A percentile compares a stretch with the other conserved stretches of the same genome.
phyloP scores from a whole-genome alignment of 2,329 filamentous ascomycete species.

The Botrytis squamosa region DNA sequence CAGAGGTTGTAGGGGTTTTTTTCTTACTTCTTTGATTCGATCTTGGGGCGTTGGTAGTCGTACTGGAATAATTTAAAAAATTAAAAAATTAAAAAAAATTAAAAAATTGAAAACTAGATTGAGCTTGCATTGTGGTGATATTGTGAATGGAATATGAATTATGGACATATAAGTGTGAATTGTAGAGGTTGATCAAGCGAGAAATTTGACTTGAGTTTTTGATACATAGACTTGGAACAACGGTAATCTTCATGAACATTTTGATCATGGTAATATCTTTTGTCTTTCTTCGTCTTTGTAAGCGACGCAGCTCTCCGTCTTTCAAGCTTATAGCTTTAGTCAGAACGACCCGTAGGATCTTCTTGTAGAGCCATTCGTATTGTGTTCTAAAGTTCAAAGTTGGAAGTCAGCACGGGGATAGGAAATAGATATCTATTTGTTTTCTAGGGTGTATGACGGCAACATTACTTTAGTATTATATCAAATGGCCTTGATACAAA shows the following conservation, averaged over 20 bases:
- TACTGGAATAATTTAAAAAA: not conserved
- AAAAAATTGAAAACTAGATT: not conserved
- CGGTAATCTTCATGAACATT: fast-evolving
- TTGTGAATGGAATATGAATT: not conserved
- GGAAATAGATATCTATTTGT: not conserved
- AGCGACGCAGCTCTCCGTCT: no score
- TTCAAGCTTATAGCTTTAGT: not conserved
- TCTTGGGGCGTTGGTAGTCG: not conserved
- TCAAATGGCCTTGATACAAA: no score
- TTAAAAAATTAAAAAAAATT: not conserved
- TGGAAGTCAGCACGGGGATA: not conserved
- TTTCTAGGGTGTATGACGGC: not conserved
- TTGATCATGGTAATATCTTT: no score
- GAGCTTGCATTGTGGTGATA: not conserved
- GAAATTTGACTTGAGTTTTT: not conserved
- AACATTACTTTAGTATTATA: fast-evolving
- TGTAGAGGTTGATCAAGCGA: not conserved
- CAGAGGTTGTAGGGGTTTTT: not conserved
- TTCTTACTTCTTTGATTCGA: not conserved
- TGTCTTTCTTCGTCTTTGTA: not conserved
- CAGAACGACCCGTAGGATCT: not conserved
- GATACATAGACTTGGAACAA: not conserved
- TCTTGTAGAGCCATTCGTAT: fast-evolving
- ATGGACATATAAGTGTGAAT: fast-evolving
- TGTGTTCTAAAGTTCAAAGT: not conserved